phyloP scores from a whole-genome alignment of 2,329 filamentous ascomycete species.

The Coniochaeta prunicola region DNA sequence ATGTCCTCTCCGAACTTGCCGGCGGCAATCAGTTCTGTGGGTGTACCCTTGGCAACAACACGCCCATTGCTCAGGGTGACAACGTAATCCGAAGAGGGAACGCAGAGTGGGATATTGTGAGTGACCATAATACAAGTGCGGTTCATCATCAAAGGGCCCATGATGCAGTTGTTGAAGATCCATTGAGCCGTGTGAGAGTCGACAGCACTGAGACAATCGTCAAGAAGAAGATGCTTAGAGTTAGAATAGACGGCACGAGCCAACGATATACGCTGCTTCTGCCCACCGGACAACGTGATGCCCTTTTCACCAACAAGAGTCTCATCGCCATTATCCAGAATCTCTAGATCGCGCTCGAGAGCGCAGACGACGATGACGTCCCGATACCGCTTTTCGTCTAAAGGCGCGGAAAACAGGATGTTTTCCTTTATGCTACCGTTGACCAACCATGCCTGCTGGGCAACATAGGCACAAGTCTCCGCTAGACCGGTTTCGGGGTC shows the following conservation, averaged over 20 bases:
- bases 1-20: slow-evolving; percentile 85
- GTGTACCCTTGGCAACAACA: slow-evolving; percentile 66
- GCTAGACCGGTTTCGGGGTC: slow-evolving; percentile 81
- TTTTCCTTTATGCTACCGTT: slow-evolving; percentile 96
- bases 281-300: slow-evolving; percentile 90
- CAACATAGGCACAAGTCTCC: slow-evolving; percentile 92
- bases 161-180: slow-evolving; percentile 92
- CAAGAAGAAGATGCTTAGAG: slow-evolving; percentile 81
- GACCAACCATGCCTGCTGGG: slow-evolving; percentile 93
- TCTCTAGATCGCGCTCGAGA: slow-evolving; percentile 82
- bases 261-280: slow-evolving; percentile 95
- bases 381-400: slow-evolving; percentile 75
- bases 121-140: slow-evolving; percentile 94
- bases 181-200: slow-evolving; percentile 97
- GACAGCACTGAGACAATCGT: slow-evolving; percentile 93
- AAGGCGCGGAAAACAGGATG: slow-evolving; percentile 80
- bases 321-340: slow-evolving; percentile 86
- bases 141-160: slow-evolving; percentile 78
- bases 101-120: slow-evolving; percentile 85
- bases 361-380: slow-evolving; percentile 88
- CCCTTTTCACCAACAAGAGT: slow-evolving; percentile 96
- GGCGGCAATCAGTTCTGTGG: slow-evolving; percentile 73
- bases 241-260: slow-evolving; percentile 97
- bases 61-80: slow-evolving; percentile 85
- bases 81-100: slow-evolving; percentile 72